Conservation (phyloP, 2,329 filamentous ascomycete genomes). For the Diplocarpon mali region DNA sequence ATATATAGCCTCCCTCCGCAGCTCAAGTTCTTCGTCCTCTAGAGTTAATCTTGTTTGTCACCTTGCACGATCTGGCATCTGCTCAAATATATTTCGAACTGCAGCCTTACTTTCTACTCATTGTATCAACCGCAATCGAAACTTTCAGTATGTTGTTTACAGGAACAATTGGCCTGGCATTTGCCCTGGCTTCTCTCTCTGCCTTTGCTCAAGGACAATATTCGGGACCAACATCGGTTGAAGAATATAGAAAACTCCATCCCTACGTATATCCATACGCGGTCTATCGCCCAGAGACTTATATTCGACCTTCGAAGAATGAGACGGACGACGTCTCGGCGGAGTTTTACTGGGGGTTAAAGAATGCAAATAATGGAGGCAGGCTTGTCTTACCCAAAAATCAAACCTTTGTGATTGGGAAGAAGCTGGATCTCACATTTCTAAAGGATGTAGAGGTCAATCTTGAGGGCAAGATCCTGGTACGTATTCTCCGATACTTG, state of each 20-base stretch:
- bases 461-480: slow-evolving; percentile 45
- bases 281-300: slow-evolving; percentile 33
- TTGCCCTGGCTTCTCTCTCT: no score
- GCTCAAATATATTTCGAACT: no score
- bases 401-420: slow-evolving; percentile 33
- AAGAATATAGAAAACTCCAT: slow-evolving; percentile 31
- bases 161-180: no score
- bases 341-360: slow-evolving; percentile 42
- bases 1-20: no score
- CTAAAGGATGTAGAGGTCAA: slow-evolving; percentile 49
- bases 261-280: slow-evolving; percentile 25
- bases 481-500: slow-evolving; percentile 10
- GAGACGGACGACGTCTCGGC: slow-evolving; percentile 45
- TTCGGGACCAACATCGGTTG: slow-evolving; percentile 5
- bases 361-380: slow-evolving; percentile 47
- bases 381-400: slow-evolving; percentile 43
- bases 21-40: no score
- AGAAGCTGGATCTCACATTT: slow-evolving; percentile 50
- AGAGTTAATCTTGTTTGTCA: no score
- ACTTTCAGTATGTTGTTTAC: no score
- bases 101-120: no score
- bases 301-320: slow-evolving; percentile 40
- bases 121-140: no score
- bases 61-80: no score
- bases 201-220: slow-evolving; percentile 2